These are phyloP conservation scores for Dryadomyces quercivorus DNA, from an alignment of 2,329 filamentous ascomycete genomes.

Conservation along the genomic window DNA sequence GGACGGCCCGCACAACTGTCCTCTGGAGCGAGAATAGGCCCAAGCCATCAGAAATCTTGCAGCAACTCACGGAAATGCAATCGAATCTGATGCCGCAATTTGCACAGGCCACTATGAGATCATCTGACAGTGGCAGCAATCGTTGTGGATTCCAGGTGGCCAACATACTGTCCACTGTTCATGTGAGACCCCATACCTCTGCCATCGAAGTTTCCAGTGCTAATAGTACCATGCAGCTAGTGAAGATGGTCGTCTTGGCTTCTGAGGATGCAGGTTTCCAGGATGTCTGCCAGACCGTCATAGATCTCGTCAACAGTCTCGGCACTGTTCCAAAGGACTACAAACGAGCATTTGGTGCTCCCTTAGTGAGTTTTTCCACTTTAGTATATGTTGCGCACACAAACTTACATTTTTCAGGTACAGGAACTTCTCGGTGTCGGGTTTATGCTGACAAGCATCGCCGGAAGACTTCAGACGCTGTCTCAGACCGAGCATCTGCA, in stretches of 20 bases:
- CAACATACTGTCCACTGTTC: conserved; percentile 1
- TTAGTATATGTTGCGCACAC: background rate
- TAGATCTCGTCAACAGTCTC: background rate
- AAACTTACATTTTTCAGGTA: background rate
- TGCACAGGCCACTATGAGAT: background rate
- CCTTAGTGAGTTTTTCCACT: background rate
- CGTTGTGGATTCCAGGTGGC: conserved; percentile 2
- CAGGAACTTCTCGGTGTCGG: background rate
- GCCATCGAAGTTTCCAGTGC: background rate
- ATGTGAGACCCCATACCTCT: background rate
- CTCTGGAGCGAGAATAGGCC: background rate
- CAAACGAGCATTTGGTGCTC: background rate
- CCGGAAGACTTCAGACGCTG: background rate
- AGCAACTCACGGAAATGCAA: background rate
- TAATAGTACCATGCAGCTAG: background rate
- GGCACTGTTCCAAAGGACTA: background rate
- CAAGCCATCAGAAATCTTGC: background rate
- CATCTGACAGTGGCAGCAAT: conserved; percentile 1
- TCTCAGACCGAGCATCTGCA: background rate
- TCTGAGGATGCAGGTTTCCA: background rate
- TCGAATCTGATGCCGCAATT: background rate
- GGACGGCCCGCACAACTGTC: background rate
- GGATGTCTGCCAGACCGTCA: background rate
- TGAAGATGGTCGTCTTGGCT: background rate
- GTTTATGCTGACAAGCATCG: background rate